Percentiles rank a stretch among this genome's conserved stretches.
These are phyloP conservation scores for Scedosporium boydii DNA, from an alignment of 2,329 filamentous ascomycete species.

Conservation along the genomic window DNA sequence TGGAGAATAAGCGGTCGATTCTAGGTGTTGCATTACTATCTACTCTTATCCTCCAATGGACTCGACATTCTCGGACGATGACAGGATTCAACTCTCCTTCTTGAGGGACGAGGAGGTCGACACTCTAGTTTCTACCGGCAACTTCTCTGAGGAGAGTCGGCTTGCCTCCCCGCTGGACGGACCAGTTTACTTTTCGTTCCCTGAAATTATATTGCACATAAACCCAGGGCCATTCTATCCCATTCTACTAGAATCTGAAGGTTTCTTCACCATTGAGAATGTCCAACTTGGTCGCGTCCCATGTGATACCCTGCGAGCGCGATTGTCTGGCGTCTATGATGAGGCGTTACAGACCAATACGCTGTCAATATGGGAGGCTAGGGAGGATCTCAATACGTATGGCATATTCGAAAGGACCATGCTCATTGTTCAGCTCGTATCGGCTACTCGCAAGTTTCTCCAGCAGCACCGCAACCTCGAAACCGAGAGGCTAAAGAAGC, in stretches of 20 bases:
- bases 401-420: conserved; percentile 14
- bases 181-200: conserved; percentile 12
- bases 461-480: neutral
- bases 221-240: conserved; percentile 15
- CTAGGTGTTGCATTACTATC: no score
- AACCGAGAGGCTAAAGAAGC: neutral
- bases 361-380: conserved; percentile 12
- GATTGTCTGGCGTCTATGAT: conserved; percentile 11
- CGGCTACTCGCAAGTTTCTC: neutral
- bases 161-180: conserved; percentile 13
- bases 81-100: conserved; percentile 16
- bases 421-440: conserved; percentile 5
- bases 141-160: conserved; percentile 12
- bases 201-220: conserved; percentile 15
- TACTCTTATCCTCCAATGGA: neutral
- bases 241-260: conserved; percentile 11
- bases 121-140: conserved; percentile 14
- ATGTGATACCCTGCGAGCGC: conserved; percentile 3
- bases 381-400: conserved; percentile 12
- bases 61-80: conserved; percentile 14
- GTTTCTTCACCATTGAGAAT: conserved; percentile 9
- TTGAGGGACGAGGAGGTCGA: conserved; percentile 19
- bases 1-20: no score
- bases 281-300: conserved; percentile 3
- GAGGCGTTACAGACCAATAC: conserved; percentile 13